Conservation (phyloP, 306 rosid species). For the Myrica gale region DNA sequence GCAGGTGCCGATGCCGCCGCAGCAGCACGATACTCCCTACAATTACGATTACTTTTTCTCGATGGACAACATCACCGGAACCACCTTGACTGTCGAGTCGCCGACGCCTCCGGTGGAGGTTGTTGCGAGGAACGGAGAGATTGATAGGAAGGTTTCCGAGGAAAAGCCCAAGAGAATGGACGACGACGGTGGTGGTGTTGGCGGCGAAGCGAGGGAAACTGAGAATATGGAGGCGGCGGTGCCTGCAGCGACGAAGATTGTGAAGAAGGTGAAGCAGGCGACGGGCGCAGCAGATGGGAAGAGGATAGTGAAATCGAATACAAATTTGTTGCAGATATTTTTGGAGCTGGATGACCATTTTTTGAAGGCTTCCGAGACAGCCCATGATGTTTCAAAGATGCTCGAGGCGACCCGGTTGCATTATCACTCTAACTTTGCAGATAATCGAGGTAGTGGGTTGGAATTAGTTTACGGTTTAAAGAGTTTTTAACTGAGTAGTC, state of each 20-base stretch:
- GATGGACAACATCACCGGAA: conserved; percentile 48
- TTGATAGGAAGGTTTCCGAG: conserved; percentile 36
- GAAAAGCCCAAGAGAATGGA: conserved; percentile 43
- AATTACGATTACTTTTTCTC: conserved; percentile 72
- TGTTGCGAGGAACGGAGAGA: conserved; percentile 29
- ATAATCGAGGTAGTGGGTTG: conserved; percentile 67
- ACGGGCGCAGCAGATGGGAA: conserved; percentile 45
- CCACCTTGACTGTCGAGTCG: conserved; percentile 40
- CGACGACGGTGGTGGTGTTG: conserved; percentile 19
- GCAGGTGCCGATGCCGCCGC: conserved; percentile 29
- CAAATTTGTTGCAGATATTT: conserved; percentile 51
- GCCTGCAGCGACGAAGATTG: conserved; percentile 26
- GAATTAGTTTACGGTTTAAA: conserved; percentile 8
- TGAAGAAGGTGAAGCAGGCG: conserved; percentile 53
- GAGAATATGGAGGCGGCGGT: conserved; percentile 13
- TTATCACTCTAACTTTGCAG: conserved; percentile 97
- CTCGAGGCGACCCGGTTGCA: conserved; percentile 87
- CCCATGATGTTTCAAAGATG: conserved; percentile 92
- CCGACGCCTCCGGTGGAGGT: conserved; percentile 25
- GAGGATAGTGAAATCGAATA: conserved; percentile 36
- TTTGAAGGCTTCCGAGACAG: conserved; percentile 87
- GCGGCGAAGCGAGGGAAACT: neutral
- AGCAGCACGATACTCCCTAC: conserved; percentile 40
- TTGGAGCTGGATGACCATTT: conserved; percentile 68
- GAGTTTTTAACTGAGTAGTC: conserved; percentile 12